phyloP scores from a whole-genome alignment of 2,329 filamentous ascomycete species.

The Arachnomyces sp. region DNA sequence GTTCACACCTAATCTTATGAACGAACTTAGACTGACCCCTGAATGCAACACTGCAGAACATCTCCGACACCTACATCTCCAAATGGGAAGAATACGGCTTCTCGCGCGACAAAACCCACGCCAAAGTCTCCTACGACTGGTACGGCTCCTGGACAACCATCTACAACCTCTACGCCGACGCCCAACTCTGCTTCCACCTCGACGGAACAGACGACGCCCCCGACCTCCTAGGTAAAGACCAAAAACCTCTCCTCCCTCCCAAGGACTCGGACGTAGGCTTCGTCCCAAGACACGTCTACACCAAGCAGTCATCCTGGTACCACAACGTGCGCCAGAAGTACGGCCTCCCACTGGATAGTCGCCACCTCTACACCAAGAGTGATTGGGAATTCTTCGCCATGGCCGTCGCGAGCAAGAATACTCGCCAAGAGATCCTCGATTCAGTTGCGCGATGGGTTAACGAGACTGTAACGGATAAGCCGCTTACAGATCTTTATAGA shows the following conservation, averaged over 20 bases:
- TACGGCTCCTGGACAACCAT: conserved; percentile 75
- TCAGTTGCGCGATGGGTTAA: conserved; percentile 74
- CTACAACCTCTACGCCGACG: conserved; percentile 78
- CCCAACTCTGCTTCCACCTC: conserved; percentile 70
- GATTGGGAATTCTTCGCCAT: conserved; percentile 90
- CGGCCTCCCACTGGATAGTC: conserved; percentile 71
- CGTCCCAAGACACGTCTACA: conserved; percentile 68
- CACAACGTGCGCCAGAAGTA: conserved; percentile 69
- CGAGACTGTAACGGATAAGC: conserved; percentile 66
- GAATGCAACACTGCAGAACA: conserved; percentile 32
- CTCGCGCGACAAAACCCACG: conserved; percentile 60
- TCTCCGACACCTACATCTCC: conserved; percentile 57
- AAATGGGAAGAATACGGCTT: conserved; percentile 66
- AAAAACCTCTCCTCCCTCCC: conserved; percentile 22
- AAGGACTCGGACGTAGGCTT: conserved; percentile 43
- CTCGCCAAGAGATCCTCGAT: conserved; percentile 63
- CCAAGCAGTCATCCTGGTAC: conserved; percentile 75
- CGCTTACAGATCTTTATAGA: conserved; percentile 73
- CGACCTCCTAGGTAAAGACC: conserved; percentile 15
- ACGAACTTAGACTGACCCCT: background rate
- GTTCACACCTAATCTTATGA: conserved; percentile 10
- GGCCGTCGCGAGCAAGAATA: conserved; percentile 61
- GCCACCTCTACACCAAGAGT: conserved; percentile 78
- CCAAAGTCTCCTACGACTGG: conserved; percentile 71
- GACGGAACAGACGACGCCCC: conserved; percentile 31